Evolutionary conservation across 2,329 filamentous ascomycete species (phyloP).

Genomic region (Alternaria arborescens): DNA sequence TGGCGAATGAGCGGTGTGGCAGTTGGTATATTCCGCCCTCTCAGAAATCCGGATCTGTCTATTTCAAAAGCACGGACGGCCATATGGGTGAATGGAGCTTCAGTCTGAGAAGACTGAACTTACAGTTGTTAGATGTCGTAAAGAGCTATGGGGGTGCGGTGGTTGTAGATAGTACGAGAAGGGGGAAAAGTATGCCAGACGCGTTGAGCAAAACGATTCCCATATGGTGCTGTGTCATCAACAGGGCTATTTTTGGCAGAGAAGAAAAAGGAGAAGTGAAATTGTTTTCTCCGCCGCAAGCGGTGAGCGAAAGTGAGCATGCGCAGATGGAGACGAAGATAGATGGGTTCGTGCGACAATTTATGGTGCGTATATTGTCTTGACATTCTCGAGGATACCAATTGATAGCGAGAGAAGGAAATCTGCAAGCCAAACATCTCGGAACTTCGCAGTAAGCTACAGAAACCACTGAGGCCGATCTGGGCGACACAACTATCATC

Average conservation of each 20-base stretch:
- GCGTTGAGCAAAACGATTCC: slow-evolving; percentile 93
- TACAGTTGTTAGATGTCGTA: slow-evolving; percentile 78
- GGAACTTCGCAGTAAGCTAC: slow-evolving; percentile 64
- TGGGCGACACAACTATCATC: slow-evolving; percentile 79
- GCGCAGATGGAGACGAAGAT: slow-evolving; percentile 76
- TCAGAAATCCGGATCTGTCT: slow-evolving; percentile 76
- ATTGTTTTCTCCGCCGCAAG: slow-evolving; percentile 75
- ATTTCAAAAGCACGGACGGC: slow-evolving; percentile 98
- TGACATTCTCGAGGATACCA: background rate
- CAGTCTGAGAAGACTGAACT: slow-evolving; percentile 82
- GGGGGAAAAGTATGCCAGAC: slow-evolving; percentile 96
- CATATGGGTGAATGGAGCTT: slow-evolving; percentile 92
- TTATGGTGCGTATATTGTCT: slow-evolving; percentile 50
- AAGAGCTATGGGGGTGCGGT: slow-evolving; percentile 76
- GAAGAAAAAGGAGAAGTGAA: slow-evolving; percentile 32
- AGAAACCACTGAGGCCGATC: slow-evolving; percentile 77
- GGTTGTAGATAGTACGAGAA: slow-evolving; percentile 89
- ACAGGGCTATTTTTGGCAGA: slow-evolving; percentile 78
- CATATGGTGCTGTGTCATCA: slow-evolving; percentile 91
- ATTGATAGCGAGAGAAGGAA: slow-evolving; percentile 42
- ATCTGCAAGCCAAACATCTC: slow-evolving; percentile 68
- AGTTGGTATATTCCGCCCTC: slow-evolving; percentile 86
- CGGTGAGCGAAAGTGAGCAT: slow-evolving; percentile 78
- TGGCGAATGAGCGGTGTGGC: slow-evolving; percentile 94
- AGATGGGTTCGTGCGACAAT: slow-evolving; percentile 62